Base-by-base conservation (phyloP, 129 eudicot species). In the Arctium lappa region DNA sequence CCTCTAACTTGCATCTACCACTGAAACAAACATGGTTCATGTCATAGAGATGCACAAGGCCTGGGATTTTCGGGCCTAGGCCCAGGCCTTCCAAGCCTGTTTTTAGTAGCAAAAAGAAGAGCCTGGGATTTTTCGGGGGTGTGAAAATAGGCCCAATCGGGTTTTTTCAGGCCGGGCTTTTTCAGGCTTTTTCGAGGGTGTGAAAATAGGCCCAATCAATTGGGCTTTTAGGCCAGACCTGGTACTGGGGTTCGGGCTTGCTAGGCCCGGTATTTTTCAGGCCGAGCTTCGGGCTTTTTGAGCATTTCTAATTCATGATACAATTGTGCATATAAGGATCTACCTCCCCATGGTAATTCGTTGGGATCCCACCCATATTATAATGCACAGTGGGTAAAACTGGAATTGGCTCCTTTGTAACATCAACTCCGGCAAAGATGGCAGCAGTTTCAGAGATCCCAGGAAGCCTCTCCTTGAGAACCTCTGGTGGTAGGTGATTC, bases 361-460 rank as follows among this genome's bases (percentile, higher is more conserved):
- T 96, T 75, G 99, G 99, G 78, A 96, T 91, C 27, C 99, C 99
- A 78, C 99, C 99, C 99, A 96, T 96, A 74, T 96, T 96, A 69
- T 96, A 96, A 85, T 96, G 99, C 16, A 96, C 99, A 68, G 99
- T 96, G 33, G 99, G 99, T 76, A 96, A 87, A 86, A 95, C 99
- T 82, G 99, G 99, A 86, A 96, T 96, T 77, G 99, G 99, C 81
- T 96, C 95, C 88, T 96, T 96, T 63, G 99, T 96, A 79, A 95
- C 99, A 86, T 95, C 99, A 74, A 95, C 99, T 63, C 98, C 99
- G 83, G 98, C 97, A 89, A 95, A 95, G 74, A 95, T 95, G 30
- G 99, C 99, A 77, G 99, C 99, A 77, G 99, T 95, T 91, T 95
- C 99, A 37, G 99, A 95, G 65, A 95, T 95, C 81, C 99, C 99